phyloP scores from a whole-genome alignment of 345 rosid genomes.

The Hibiscus mutabilis region DNA sequence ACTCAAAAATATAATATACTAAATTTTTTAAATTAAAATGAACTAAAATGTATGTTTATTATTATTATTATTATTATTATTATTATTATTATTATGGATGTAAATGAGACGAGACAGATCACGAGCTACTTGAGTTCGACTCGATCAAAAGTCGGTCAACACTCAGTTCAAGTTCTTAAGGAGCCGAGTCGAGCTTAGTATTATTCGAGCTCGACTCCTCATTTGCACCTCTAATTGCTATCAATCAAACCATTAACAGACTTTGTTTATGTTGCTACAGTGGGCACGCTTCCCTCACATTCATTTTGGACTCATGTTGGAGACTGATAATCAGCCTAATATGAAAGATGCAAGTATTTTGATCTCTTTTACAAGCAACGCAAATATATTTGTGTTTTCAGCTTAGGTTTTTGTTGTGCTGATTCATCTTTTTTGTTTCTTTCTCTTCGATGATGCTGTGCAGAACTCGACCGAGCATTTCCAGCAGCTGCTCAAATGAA shows the following conservation, averaged over 20 bases:
- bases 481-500: conserved; percentile 10
- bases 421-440: not conserved
- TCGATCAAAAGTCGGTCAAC: too few relatives aligned
- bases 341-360: conserved; percentile 11
- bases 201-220: too few relatives aligned
- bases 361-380: not conserved
- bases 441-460: not conserved
- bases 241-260: not conserved
- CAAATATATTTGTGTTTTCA: not conserved
- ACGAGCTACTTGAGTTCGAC: too few relatives aligned
- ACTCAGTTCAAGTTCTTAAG: too few relatives aligned
- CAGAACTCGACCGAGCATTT: conserved; percentile 6
- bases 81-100: too few relatives aligned
- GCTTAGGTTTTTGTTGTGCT: not conserved
- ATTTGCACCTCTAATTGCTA: not conserved
- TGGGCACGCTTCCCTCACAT: conserved; percentile 25
- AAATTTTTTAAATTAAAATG: too few relatives aligned
- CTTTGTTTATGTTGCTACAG: not conserved
- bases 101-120: too few relatives aligned
- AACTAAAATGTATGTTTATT: too few relatives aligned
- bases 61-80: too few relatives aligned
- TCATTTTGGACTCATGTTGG: conserved; percentile 18
- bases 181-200: too few relatives aligned
- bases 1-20: too few relatives aligned
- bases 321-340: conserved; percentile 10